Percentiles rank a stretch among this genome's conserved stretches.
Evolutionary conservation across 768 basidiomycete species (phyloP).

Genomic region (Termitomyces sp.): DNA sequence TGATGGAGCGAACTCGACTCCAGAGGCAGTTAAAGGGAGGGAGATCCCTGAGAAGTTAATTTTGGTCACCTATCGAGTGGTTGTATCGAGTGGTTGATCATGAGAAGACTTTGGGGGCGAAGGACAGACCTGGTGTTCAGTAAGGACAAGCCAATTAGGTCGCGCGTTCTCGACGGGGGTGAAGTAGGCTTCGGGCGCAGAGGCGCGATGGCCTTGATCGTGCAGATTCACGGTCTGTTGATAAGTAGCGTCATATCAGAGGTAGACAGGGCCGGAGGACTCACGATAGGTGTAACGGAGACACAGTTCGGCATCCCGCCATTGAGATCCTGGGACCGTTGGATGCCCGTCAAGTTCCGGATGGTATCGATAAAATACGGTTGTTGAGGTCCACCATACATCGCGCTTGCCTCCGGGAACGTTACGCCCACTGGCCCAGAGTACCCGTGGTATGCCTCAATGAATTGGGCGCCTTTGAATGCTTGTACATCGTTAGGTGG

Average conservation of each 20-base stretch:
- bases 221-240: conserved; percentile 41
- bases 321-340: conserved; percentile 43
- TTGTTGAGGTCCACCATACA: conserved; percentile 56
- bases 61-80: conserved; percentile 33
- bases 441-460: conserved; percentile 44
- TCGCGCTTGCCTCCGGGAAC: conserved; percentile 33
- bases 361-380: conserved; percentile 41
- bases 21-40: conserved; percentile 35
- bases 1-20: conserved; percentile 40
- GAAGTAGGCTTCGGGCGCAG: conserved; percentile 48
- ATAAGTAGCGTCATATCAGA: neutral
- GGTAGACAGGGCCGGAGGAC: conserved; percentile 1
- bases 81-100: conserved; percentile 9
- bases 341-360: conserved; percentile 40
- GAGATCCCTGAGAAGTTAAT: conserved; percentile 28
- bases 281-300: conserved; percentile 45
- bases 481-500: conserved; percentile 39
- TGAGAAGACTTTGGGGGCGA: neutral
- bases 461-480: conserved; percentile 40
- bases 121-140: conserved; percentile 27
- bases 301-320: conserved; percentile 53
- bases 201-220: conserved; percentile 45
- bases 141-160: conserved; percentile 45
- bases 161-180: conserved; percentile 43
- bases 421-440: conserved; percentile 50